A percentile compares a stretch with the other conserved stretches of the same genome.
phyloP scores from a whole-genome alignment of 495 filamentous ascomycete species.

The Hypoxylon lenormandii region DNA sequence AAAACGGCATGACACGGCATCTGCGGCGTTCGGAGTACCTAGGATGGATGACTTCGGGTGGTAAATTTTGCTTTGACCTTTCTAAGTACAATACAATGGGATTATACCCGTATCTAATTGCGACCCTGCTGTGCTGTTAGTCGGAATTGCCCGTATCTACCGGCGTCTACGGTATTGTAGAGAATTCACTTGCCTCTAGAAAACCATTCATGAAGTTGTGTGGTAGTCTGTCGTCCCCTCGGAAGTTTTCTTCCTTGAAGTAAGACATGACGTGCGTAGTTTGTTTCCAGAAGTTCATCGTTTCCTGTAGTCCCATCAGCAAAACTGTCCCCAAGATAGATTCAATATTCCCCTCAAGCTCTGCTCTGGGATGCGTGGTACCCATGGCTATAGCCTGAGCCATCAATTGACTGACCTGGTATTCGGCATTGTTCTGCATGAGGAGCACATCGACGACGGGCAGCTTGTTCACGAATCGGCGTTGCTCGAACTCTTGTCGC shows the following conservation, averaged over 20 bases:
- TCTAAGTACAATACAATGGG: constrained; percentile 50
- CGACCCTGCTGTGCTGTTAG: constrained; percentile 58
- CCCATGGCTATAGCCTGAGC: constrained; percentile 45
- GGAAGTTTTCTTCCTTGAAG: constrained; percentile 85
- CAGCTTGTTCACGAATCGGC: constrained; percentile 91
- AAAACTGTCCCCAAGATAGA: not conserved
- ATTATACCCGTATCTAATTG: constrained; percentile 57
- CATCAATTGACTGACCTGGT: constrained; percentile 69
- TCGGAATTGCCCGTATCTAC: not conserved
- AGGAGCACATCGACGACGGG: constrained; percentile 87
- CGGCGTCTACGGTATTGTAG: not conserved
- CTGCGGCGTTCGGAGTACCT: constrained; percentile 48
- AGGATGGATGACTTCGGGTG: constrained; percentile 40
- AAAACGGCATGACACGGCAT: constrained; percentile 39
- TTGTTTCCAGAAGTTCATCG: constrained; percentile 99
- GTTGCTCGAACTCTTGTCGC: constrained; percentile 95
- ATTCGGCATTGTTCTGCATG: constrained; percentile 87
- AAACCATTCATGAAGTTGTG: constrained; percentile 91
- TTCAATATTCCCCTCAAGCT: not conserved
- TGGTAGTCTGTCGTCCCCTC: constrained; percentile 78
- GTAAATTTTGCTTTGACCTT: constrained; percentile 50
- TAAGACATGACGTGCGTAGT: constrained; percentile 95
- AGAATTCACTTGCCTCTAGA: constrained; percentile 73
- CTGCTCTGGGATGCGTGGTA: constrained; percentile 14
- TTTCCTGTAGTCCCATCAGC: constrained; percentile 72